Evolutionary conservation across 176 grass and related monocot genomes (phyloP), one percentile per base, ranked within the genome.

Genomic region (Canna indica): DNA sequence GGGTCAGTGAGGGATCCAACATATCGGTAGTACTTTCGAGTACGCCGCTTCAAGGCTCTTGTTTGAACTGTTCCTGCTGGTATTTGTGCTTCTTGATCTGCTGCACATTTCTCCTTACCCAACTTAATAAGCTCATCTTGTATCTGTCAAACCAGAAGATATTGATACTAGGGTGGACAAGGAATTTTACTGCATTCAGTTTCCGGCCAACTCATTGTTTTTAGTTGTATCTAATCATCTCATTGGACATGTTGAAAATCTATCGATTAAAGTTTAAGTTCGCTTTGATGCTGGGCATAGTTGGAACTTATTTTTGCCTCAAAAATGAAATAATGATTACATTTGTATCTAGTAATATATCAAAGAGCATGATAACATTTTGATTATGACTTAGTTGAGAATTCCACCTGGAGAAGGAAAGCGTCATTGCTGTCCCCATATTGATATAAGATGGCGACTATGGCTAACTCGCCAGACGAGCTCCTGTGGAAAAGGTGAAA

Each of bases 341-440:
- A n/a, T n/a, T n/a, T n/a, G n/a, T n/a, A n/a, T n/a, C n/a, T n/a
- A n/a, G n/a, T n/a, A n/a, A n/a, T n/a, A n/a, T n/a, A n/a, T n/a
- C n/a, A n/a, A n/a, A n/a, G n/a, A n/a, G n/a, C n/a, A n/a, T n/a
- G n/a, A n/a, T n/a, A n/a, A n/a, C n/a, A n/a, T n/a, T n/a, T n/a
- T n/a, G n/a, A n/a, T n/a, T n/a, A n/a, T n/a, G n/a, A n/a, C n/a
- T n/a, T n/a, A n/a, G n/a, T n/a, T n/a, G n/a, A n/a, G n/a, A n/a
- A n/a, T n/a, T n/a, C n/a, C n/a, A n/a, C 87, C 85, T 91, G 93
- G 71, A 72, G 42, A 68, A 90, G 85, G 86, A 97, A 92, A 0
- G 82, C 39, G 22, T 92, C 93, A 0, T 79, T 67, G 0, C 5
- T 39, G 41, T 41, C 32, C 63, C 88, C 88, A 15, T 69, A 27